A percentile compares a stretch with the other conserved stretches of the same genome.
Conservation (phyloP, 148 eudicot species). For the Cornus controversa region DNA sequence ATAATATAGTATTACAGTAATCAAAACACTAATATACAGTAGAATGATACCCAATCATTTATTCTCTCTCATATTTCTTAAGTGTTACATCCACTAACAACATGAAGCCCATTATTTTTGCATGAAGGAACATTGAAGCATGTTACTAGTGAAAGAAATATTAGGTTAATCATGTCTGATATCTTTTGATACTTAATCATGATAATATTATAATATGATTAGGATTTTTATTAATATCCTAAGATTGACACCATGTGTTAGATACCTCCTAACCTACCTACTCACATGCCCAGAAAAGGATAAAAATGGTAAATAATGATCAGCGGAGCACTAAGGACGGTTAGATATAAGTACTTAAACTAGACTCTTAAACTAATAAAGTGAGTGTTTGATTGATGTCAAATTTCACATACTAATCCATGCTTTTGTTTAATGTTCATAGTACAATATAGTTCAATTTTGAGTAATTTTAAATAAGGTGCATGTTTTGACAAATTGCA, state of each 20-base stretch:
- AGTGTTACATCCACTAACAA: constrained; percentile 24
- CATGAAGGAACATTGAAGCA: constrained; percentile 15
- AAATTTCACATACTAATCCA: too few species aligned
- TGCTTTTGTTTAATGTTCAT: too few species aligned
- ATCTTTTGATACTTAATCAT: not conserved
- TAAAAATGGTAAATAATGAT: not conserved
- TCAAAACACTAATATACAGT: not conserved
- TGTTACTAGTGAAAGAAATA: constrained; percentile 13
- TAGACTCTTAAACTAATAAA: too few species aligned
- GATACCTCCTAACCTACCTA: constrained; percentile 33
- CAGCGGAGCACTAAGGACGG: not conserved
- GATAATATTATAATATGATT: not conserved
- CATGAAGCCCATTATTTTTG: constrained; percentile 35
- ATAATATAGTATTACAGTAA: not conserved
- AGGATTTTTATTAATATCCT: not conserved
- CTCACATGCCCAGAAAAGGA: constrained; percentile 33
- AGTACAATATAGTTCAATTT: too few species aligned
- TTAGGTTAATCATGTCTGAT: not conserved
- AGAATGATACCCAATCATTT: not conserved
- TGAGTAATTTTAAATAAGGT: too few species aligned
- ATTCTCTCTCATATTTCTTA: not conserved
- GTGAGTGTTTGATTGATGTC: too few species aligned
- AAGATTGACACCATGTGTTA: constrained; percentile 32
- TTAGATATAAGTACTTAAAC: too few species aligned
- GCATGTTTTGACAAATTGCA: too few species aligned